Evolutionary conservation across 768 basidiomycete species (phyloP), one percentile per base, ranked within the genome.

Genomic region (Lactifluus rugatus): DNA sequence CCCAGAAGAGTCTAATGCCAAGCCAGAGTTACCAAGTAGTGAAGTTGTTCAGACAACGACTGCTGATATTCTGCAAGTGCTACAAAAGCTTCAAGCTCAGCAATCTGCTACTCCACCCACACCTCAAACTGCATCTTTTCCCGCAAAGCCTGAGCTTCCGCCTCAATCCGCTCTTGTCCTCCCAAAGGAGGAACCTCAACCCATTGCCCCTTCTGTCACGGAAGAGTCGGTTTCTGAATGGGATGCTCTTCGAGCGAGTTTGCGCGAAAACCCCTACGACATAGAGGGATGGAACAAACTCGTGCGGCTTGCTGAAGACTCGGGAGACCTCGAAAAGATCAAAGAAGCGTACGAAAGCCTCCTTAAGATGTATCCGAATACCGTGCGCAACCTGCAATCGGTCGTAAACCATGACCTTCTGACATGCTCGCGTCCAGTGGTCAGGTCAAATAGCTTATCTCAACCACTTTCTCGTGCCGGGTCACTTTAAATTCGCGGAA

Each of bases 341-440:
- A 82, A 89, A 61, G 78, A 81, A 46, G 82, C 87, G 16, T 97
- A 90, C 70, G 87, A 92, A 66, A 84, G 80, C 42, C 75, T 97
- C 62, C 78, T 95, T 56, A 81, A 84, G 67, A 83, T 83, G 52
- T 95, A 89, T 70, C 94, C 95, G 19, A 95, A 95, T 71, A 92
- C 88, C 65, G 93, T 97, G 74, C 77, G 89, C 82, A 62, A 53
- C 58, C 61, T 57, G 64, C 69, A 56, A 63, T 56, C 65, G 59
- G 59, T 65, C 59, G 56, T 68, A 48, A 60, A 56, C 66, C 51
- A 63, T 64, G 48, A 68, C 49, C 28, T 42, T 37, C 45, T 50
- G 51, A 53, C 49, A 67, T 64, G 62, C 66, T 65, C 53, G 52
- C 44, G 26, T 52, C 63, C 69, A 92, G 91, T 81, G 86, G 8